Base-by-base conservation (phyloP, 1,284 basidiomycete species). In the Tilletia horrida region DNA sequence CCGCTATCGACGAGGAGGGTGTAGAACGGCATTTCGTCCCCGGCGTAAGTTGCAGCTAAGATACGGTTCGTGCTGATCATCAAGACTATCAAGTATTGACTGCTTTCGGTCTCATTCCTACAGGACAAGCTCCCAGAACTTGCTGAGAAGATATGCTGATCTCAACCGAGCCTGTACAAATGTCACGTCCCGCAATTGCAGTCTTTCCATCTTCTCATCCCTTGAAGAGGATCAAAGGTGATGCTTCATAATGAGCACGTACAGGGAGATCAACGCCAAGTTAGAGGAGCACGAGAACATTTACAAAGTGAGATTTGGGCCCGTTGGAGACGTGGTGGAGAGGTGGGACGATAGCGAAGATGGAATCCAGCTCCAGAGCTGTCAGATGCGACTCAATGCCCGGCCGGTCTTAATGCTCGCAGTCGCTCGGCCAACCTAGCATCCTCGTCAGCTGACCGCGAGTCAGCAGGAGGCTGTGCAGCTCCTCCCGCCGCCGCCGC, bases 11-110 rank as follows among this genome's bases (percentile, higher is more conserved):
- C 16, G 89, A 96, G 82, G 90, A 89, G 65, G 88, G 88, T 31
- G 93, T 96, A 16, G 92, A 97, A 84, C 85, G 96, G 69, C 82
- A 93, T 74, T 99, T 98, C 82, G 87, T 98, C 11, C 93, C 96
- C n/a, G 96, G 96, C 16, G 64, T 81, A 86, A 76, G 66, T 86
- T 84, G 4, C 66, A 87, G 18, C 86, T 84, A 25, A 80, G 87
- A 67, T 83, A 92, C 25, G n/a, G n/a, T 91, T 2, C 13, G 16
- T 27, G 6, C 7, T 16, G n/a, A 6, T 52, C 13, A 3, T 8
- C 14, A 1, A 43, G 18, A 35, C 14, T 18, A 3, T 8, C 31
- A 59, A 25, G 47, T 47, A 50, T 44, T 43, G 29, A 31, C 35
- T 68, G 55, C 65, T 25, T 27, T 13, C 35, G 9, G 3, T 13